Evolutionary conservation across 345 rosid species (phyloP).

Genomic region (Capsella bursapastoris): DNA sequence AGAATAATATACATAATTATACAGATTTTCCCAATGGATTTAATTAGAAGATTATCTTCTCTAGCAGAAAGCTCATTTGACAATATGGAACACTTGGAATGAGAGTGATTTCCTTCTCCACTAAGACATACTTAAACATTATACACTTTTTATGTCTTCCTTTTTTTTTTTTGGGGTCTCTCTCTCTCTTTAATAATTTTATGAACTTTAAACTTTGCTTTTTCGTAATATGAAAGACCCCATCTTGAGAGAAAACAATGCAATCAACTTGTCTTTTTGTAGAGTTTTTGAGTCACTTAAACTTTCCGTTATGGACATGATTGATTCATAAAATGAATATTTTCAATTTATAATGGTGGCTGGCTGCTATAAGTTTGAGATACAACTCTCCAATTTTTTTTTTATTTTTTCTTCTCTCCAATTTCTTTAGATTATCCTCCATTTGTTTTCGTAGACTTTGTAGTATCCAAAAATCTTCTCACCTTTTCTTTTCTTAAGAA

Average conservation of each 20-base stretch:
- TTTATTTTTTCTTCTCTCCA: background rate
- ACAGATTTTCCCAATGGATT: constrained; percentile 1
- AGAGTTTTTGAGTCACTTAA: constrained; percentile 29
- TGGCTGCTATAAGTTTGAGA: constrained; percentile 18
- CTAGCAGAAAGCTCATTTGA: constrained; percentile 26
- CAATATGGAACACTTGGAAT: constrained; percentile 32
- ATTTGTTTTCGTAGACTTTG: constrained; percentile 8
- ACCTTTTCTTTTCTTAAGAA: background rate
- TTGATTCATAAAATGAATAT: constrained; percentile 8
- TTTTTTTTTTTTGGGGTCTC: background rate
- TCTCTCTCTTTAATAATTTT: constrained; percentile 42
- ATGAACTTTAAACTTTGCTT: constrained; percentile 37
- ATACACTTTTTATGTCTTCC: constrained; percentile 27
- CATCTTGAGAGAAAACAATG: constrained; percentile 15
- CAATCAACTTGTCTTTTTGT: constrained; percentile 27
- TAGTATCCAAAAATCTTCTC: constrained; percentile 4
- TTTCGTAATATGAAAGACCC: constrained; percentile 29
- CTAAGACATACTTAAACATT: constrained; percentile 43
- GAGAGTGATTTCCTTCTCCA: constrained; percentile 48
- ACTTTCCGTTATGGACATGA: constrained; percentile 31
- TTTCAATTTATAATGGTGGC: constrained; percentile 23
- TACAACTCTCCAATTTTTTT: constrained; percentile 20
- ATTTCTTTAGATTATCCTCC: constrained; percentile 42
- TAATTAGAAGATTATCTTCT: constrained; percentile 6
- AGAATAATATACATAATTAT: constrained; percentile 13